Base-by-base conservation (phyloP, 768 basidiomycete species). In the Porpolomopsis calyptriformis region DNA sequence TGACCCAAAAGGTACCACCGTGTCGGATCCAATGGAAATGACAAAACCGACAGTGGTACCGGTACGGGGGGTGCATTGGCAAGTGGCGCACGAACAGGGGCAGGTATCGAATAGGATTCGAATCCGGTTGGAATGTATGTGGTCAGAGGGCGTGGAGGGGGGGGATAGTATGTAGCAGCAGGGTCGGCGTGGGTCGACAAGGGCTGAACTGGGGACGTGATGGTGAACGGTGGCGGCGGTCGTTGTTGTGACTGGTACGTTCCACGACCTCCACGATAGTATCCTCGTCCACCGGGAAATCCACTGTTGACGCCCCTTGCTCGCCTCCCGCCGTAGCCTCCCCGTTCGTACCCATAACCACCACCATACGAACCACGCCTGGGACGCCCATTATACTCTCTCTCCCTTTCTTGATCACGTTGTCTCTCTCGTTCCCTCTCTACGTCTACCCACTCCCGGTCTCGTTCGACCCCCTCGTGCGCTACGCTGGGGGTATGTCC, bases 1-100 rank as follows among this genome's bases (percentile, higher is more conserved):
- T 94, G 85, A 1, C 78, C 82, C 36, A 94, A 73, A 22, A 94
- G 67, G 58, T 75, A 79, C 55, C 72, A 82, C 40, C 79, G 62
- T 41, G 74, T 78, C 19, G 76, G 63, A 56, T 92, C 88, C 10
- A 86, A 58, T 1, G 78, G 71, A 65, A 76, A 80, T 4, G 71
- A 53, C 11, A 78, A 43, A 12, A 58, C 57, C 1, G 74, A 64
- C 37, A 70, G 45, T 3, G 80, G 74, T 16, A 68, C 59, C 2
- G 77, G 76, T 14, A 78, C 57, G 27, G 62, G 68, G 35, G 62
- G 65, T n/a, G 40, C 48, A 35, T 44, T 49, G 34, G 52, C 37
- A 29, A 45, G 37, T 4, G 57, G 55, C 8, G 64, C 56, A 29
- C 60, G 50, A 49, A 37, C 19, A 52, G 22, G 53, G 39, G 44